phyloP scores from a whole-genome alignment of 2,329 filamentous ascomycete genomes.

The Penicillium expansum region DNA sequence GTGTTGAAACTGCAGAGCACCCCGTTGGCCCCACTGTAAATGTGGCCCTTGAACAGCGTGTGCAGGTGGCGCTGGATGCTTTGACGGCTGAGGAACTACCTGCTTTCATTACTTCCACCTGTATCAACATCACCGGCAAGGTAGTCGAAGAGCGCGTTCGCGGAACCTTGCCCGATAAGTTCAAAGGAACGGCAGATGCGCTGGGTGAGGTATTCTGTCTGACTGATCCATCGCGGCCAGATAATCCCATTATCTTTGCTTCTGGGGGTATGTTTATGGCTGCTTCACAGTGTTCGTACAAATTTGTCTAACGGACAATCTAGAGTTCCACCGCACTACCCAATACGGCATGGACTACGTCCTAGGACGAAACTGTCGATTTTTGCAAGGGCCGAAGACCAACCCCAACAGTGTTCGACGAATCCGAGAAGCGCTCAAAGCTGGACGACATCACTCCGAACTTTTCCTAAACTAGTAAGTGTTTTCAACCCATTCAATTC shows the following conservation, averaged over 20 bases:
- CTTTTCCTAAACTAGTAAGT: slow-evolving; percentile 70
- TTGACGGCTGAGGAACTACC: slow-evolving; percentile 67
- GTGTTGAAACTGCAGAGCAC: slow-evolving; percentile 55
- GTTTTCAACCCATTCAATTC: neutral
- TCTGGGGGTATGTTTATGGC: slow-evolving; percentile 60
- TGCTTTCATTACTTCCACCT: slow-evolving; percentile 67
- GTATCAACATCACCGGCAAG: slow-evolving; percentile 64
- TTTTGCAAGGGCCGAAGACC: slow-evolving; percentile 72
- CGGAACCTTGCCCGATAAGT: slow-evolving; percentile 62
- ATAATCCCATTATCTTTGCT: slow-evolving; percentile 74
- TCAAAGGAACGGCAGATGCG: slow-evolving; percentile 68
- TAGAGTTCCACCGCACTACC: slow-evolving; percentile 70
- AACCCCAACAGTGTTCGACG: slow-evolving; percentile 61
- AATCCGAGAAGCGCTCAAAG: slow-evolving; percentile 60
- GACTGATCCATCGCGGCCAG: slow-evolving; percentile 67
- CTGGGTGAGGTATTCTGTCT: slow-evolving; percentile 75
- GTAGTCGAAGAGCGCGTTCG: slow-evolving; percentile 67
- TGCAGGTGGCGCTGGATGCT: slow-evolving; percentile 60
- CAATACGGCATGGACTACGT: slow-evolving; percentile 72
- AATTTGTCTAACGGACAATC: neutral
- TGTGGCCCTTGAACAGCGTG: slow-evolving; percentile 59
- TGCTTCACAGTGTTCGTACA: rapidly evolving
- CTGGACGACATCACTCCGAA: slow-evolving; percentile 68
- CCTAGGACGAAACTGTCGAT: slow-evolving; percentile 73
- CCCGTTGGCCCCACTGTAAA: slow-evolving; percentile 56